Base-by-base conservation (phyloP, 768 basidiomycete genomes). In the Leccinum sublutescens region DNA sequence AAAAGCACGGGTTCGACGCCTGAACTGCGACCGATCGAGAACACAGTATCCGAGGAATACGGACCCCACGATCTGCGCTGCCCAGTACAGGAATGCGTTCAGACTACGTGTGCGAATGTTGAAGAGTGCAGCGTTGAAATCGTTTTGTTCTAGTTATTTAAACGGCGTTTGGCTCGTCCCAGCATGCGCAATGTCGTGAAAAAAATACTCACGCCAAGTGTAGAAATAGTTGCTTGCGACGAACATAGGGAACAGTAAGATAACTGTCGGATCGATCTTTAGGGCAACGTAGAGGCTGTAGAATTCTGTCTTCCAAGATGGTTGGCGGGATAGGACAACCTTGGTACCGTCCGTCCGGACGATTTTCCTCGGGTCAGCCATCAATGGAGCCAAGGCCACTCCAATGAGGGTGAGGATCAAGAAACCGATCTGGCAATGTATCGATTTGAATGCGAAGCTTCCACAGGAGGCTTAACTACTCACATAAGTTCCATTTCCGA, bases 151-250 rank as follows among this genome's bases (percentile, higher is more conserved):
- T 90, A 60, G 54, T 67, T 36, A 10, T 52, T 36, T 50, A n/a
- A 49, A 36, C 14, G n/a, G 71, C 2, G 21, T 14, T 69, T 48
- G 61, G 48, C 27, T 59, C 12, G 10, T 52, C 45, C 25, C 34
- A 17, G 27, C 17, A 48, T 49, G 19, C 2, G 19, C 23, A 27
- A 25, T 4, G 7, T 36, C n/a, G 45, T 33, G 19, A 8, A 38
- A 29, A 21, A 21, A 17, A 31, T 23, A 72, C 86, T 68, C 60
- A 89, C 88, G 89, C 88, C 88, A 92, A 2, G 90, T 87, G 68
- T 91, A 91, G 75, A 91, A 91, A 82, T 88, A 92, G 71, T 92
- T 92, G 45, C 86, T 88, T 8, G 88, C 84, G 56, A 91, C 84
- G 74, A 93, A 92, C 86, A 93, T 89, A 12, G 91, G 92, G 77